A percentile compares a stretch with the other conserved stretches of the same genome.
These are phyloP conservation scores for Ophiostoma quercus DNA, from an alignment of 2,329 filamentous ascomycete species.

Conservation along the genomic window DNA sequence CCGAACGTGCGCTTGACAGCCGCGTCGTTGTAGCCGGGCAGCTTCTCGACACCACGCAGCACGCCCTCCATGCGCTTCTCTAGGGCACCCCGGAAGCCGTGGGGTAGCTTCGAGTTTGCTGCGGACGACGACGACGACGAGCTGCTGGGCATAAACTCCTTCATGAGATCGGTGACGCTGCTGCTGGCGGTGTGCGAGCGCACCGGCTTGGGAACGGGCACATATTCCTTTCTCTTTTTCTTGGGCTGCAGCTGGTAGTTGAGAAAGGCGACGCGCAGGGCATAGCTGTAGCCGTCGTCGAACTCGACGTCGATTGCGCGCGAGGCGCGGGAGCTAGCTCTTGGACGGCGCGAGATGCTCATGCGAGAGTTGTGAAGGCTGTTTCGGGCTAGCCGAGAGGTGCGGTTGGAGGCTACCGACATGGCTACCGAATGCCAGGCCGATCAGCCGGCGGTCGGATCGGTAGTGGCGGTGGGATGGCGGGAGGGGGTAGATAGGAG, in stretches of 20 bases:
- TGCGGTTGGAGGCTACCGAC: slow-evolving; percentile 49
- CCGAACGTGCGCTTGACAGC: slow-evolving; percentile 90
- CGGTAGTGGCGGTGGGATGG: background rate
- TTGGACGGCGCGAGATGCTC: slow-evolving; percentile 36
- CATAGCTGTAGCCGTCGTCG: slow-evolving; percentile 87
- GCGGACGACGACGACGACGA: slow-evolving; percentile 41
- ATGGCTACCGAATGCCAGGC: slow-evolving; percentile 34
- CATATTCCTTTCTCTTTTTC: slow-evolving; percentile 82
- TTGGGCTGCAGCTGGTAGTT: slow-evolving; percentile 89
- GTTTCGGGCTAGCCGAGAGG: slow-evolving; percentile 43
- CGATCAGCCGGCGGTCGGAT: slow-evolving; percentile 16
- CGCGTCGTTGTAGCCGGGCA: slow-evolving; percentile 87
- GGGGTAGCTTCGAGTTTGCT: slow-evolving; percentile 56
- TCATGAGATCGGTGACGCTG: slow-evolving; percentile 78
- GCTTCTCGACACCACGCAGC: slow-evolving; percentile 71
- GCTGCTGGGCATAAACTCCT: slow-evolving; percentile 61
- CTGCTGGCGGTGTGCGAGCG: slow-evolving; percentile 41
- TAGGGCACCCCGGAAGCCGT: slow-evolving; percentile 48
- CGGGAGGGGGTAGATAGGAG: background rate
- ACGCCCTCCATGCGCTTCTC: slow-evolving; percentile 75
- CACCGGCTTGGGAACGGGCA: slow-evolving; percentile 47
- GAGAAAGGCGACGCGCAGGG: slow-evolving; percentile 84
- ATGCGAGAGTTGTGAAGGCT: slow-evolving; percentile 43
- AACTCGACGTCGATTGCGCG: slow-evolving; percentile 45
- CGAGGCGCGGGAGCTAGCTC: slow-evolving; percentile 44